phyloP scores from a whole-genome alignment of 306 rosid species.

The Vicia faba region DNA sequence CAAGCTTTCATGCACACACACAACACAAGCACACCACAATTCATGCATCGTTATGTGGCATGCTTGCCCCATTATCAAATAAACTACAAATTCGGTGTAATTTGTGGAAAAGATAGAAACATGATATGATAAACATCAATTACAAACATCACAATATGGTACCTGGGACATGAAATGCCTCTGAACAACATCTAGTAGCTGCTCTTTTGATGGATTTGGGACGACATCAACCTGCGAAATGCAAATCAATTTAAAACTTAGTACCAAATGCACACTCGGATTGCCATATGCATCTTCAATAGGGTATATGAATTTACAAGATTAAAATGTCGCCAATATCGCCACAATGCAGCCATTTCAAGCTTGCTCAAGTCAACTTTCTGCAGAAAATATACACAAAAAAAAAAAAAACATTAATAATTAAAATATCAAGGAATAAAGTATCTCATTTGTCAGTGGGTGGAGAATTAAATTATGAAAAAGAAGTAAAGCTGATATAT shows the following conservation, averaged over 20 bases:
- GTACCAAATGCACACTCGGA: slow-evolving; percentile 7
- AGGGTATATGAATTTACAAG: slow-evolving; percentile 57
- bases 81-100: not conserved
- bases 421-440: slow-evolving; percentile 33
- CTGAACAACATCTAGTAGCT: slow-evolving; percentile 86
- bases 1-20: slow-evolving; percentile 1
- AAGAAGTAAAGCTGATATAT: slow-evolving; percentile 31
- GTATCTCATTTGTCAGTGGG: slow-evolving; percentile 18
- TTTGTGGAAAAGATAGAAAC: slow-evolving; percentile 2
- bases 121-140: not conserved
- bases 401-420: not conserved
- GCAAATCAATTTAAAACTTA: slow-evolving; percentile 30
- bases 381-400: slow-evolving; percentile 45
- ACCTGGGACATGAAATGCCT: slow-evolving; percentile 99
- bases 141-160: slow-evolving; percentile 13
- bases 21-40: not conserved
- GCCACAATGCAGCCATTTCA: slow-evolving; percentile 95
- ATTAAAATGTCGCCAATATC: slow-evolving; percentile 97
- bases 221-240: slow-evolving; percentile 71
- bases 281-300: slow-evolving; percentile 3
- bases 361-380: slow-evolving; percentile 89
- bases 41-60: not conserved
- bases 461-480: slow-evolving; percentile 20
- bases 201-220: slow-evolving; percentile 96
- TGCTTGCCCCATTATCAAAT: slow-evolving; percentile 1